phyloP scores from a whole-genome alignment of 106 monocot genomes.

The Dioscorea alata region DNA sequence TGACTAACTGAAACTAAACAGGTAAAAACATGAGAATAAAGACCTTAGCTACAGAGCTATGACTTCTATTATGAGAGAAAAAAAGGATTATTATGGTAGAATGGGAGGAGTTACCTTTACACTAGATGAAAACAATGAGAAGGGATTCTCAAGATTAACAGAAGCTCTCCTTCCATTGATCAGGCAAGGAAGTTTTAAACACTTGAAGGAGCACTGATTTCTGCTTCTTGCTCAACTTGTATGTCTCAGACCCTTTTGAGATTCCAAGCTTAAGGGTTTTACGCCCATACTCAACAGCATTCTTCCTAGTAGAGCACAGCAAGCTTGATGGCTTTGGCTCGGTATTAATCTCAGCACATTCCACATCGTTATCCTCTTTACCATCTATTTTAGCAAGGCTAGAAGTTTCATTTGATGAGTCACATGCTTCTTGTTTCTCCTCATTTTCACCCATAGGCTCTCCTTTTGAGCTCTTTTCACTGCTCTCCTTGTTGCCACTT shows the following conservation, averaged over 20 bases:
- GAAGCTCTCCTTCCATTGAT: conserved; percentile 39
- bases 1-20: too few relatives aligned
- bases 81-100: too few relatives aligned
- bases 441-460: conserved; percentile 16
- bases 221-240: conserved; percentile 41
- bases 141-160: neutral
- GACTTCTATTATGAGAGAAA: too few relatives aligned
- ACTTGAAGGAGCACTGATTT: conserved; percentile 34
- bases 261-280: conserved; percentile 30
- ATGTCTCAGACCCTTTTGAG: conserved; percentile 6
- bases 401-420: conserved; percentile 17
- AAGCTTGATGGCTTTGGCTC: conserved; percentile 26
- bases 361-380: conserved; percentile 8
- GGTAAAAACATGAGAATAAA: too few relatives aligned
- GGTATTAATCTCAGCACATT: conserved; percentile 4
- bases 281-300: conserved; percentile 26
- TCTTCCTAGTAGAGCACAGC: conserved; percentile 50
- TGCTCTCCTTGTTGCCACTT: conserved; percentile 4
- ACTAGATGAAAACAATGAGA: too few relatives aligned
- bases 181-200: conserved; percentile 52
- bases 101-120: too few relatives aligned
- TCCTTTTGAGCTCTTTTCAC: neutral
- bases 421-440: conserved; percentile 8
- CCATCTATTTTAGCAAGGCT: conserved; percentile 7
- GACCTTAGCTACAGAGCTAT: too few relatives aligned